Percentiles rank a stretch among this genome's conserved stretches.
Conservation (phyloP, 768 basidiomycete genomes). For the Russula compacta region DNA sequence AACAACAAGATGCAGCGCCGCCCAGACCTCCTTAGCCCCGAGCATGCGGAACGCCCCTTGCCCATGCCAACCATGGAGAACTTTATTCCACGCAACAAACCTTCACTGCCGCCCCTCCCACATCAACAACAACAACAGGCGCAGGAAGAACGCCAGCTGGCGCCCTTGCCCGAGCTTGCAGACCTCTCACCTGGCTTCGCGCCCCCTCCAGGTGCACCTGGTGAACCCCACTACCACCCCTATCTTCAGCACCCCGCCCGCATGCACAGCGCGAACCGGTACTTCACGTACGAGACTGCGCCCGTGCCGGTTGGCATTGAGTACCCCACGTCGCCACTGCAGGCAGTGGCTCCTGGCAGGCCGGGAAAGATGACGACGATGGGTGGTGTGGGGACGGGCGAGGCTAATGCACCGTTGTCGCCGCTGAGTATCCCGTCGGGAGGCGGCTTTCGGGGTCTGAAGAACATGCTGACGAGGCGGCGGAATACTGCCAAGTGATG, state of each 20-base stretch:
- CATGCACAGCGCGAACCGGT: not conserved
- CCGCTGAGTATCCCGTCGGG: not conserved
- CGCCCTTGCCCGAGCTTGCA: conserved; percentile 6
- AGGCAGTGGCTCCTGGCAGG: not conserved
- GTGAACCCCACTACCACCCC: not conserved
- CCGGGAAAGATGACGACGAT: not conserved
- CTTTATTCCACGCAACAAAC: not conserved
- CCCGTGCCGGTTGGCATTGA: conserved; percentile 10
- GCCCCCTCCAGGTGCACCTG: not conserved
- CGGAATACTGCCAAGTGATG: conserved; percentile 12
- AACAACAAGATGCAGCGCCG: conserved; percentile 14
- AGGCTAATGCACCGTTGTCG: not conserved
- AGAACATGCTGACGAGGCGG: conserved; percentile 8
- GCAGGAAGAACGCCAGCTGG: not conserved
- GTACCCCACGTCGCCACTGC: conserved; percentile 16
- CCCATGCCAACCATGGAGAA: not conserved
- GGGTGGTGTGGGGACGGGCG: not conserved
- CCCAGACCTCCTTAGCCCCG: conserved; percentile 26
- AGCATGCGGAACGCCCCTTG: conserved; percentile 20
- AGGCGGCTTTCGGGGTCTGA: conserved; percentile 1
- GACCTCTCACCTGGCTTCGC: conserved; percentile 1
- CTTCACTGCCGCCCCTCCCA: not conserved
- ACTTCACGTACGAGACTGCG: conserved; percentile 11
- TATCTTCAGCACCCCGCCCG: not conserved
- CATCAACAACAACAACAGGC: not conserved